Evolutionary conservation across 2,329 filamentous ascomycete genomes (phyloP).

Genomic region (Trichothecium sympodiale): DNA sequence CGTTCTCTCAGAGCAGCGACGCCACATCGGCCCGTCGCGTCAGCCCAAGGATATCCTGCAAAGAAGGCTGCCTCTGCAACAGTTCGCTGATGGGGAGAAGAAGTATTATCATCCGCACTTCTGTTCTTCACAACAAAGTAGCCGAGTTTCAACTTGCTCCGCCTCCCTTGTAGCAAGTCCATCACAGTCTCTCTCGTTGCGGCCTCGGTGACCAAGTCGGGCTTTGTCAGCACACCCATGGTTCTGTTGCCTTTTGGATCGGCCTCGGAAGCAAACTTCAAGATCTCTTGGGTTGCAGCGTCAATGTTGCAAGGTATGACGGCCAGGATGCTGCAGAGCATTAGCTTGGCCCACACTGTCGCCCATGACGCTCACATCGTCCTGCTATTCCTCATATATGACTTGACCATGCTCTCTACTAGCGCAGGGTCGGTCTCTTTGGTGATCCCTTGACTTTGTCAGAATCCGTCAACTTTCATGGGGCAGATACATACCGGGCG

Average conservation of each 20-base stretch:
- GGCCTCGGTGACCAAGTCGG: constrained; percentile 38
- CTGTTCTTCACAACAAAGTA: constrained; percentile 39
- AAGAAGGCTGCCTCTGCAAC: constrained; percentile 33
- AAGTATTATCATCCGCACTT: constrained; percentile 26
- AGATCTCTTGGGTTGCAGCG: constrained; percentile 28
- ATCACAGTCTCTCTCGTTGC: constrained; percentile 25
- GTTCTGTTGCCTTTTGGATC: constrained; percentile 31
- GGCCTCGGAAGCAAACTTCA: constrained; percentile 20
- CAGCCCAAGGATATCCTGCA: constrained; percentile 27
- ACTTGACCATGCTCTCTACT: constrained; percentile 34
- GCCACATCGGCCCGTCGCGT: constrained; percentile 18
- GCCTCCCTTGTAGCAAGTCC: constrained; percentile 28
- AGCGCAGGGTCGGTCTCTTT: constrained; percentile 31
- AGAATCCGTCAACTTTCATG: too few relatives aligned
- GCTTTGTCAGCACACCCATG: constrained; percentile 45
- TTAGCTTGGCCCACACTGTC: too few relatives aligned
- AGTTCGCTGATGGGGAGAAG: constrained; percentile 17
- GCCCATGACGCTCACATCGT: too few relatives aligned
- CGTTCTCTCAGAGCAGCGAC: constrained; percentile 21
- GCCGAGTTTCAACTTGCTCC: constrained; percentile 29
- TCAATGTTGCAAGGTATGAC: constrained; percentile 30
- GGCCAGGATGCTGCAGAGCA: constrained; percentile 35
- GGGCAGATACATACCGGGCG: constrained; percentile 24
- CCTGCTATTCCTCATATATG: constrained; percentile 31
- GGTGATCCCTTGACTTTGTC: too few relatives aligned